Evolutionary conservation across 2,329 filamentous ascomycete species (phyloP).

Genomic region (Ampelomyces quisqualis): DNA sequence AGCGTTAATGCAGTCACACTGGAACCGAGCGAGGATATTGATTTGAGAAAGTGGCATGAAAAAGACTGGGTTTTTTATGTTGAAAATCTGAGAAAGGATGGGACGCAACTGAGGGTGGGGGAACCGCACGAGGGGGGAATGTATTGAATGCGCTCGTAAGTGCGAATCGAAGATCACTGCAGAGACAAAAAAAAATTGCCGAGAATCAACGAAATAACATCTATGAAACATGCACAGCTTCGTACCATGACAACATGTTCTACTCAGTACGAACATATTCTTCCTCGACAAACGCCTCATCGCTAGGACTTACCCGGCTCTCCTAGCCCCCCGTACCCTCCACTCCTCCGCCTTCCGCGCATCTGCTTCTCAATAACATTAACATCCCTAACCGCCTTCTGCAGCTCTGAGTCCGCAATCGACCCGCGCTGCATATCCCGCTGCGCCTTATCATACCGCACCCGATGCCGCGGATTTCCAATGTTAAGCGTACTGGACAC

Average conservation of each 20-base stretch:
- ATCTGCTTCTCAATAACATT: background rate
- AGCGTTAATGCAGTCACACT: slow-evolving; percentile 40
- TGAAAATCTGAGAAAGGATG: slow-evolving; percentile 16
- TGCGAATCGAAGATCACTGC: no score
- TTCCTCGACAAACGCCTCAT: background rate
- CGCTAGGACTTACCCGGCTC: no score
- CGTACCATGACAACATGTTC: no score
- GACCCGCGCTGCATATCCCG: background rate
- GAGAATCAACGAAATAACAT: no score
- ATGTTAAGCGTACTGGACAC: background rate
- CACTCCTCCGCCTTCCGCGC: background rate
- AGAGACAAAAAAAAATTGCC: no score
- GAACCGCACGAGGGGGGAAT: slow-evolving; percentile 12
- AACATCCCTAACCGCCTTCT: background rate
- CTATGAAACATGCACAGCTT: no score
- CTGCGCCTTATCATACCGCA: background rate
- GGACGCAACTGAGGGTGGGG: background rate
- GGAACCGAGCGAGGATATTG: slow-evolving; percentile 27
- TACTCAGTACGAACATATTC: no score
- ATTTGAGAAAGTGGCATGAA: slow-evolving; percentile 38
- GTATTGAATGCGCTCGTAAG: no score
- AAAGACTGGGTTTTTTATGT: slow-evolving; percentile 38
- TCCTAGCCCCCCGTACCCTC: background rate
- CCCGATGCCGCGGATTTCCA: background rate
- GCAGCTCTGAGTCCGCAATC: background rate